These are phyloP conservation scores for Parastagonospora nodorum DNA, from an alignment of 2,329 filamentous ascomycete genomes.

Conservation along the genomic window DNA sequence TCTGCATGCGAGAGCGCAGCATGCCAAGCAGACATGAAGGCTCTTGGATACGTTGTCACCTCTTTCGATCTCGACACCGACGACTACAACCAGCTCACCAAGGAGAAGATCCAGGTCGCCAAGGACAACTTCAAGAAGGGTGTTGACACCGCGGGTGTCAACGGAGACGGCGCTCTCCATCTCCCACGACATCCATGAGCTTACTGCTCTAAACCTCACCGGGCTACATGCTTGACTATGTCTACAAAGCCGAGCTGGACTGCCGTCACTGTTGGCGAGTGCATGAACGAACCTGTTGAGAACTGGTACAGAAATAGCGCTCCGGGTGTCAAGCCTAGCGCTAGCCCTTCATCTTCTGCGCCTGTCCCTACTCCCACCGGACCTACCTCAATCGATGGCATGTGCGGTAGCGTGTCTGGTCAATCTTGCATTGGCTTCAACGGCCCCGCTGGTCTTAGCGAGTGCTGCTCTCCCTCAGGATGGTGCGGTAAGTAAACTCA, in stretches of 20 bases:
- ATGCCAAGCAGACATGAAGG: conserved; percentile 47
- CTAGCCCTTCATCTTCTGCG: conserved; percentile 19
- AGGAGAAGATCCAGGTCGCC: conserved; percentile 36
- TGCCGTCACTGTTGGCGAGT: conserved; percentile 56
- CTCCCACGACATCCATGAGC: conserved; percentile 56
- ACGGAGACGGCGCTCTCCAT: conserved; percentile 57
- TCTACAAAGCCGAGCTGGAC: conserved; percentile 47
- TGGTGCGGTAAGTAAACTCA: conserved; percentile 36
- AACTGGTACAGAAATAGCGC: conserved; percentile 56
- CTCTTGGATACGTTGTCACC: conserved; percentile 63
- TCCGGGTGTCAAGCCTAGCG: conserved; percentile 38
- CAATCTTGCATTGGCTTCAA: conserved; percentile 30
- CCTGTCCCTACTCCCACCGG: conserved; percentile 27
- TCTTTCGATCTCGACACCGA: conserved; percentile 66
- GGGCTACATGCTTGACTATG: conserved; percentile 50
- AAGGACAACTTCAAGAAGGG: conserved; percentile 49
- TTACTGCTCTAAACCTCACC: conserved; percentile 52
- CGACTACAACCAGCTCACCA: conserved; percentile 39
- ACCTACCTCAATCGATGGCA: conserved; percentile 23
- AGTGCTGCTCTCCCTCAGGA: conserved; percentile 52
- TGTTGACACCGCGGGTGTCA: conserved; percentile 37
- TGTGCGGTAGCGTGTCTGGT: conserved; percentile 22
- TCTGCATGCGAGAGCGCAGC: conserved; percentile 50
- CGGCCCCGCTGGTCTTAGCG: conserved; percentile 35
- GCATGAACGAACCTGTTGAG: conserved; percentile 49